Conservation (phyloP, 208 protist genomes). For the Crithidia acanthocephali region DNA sequence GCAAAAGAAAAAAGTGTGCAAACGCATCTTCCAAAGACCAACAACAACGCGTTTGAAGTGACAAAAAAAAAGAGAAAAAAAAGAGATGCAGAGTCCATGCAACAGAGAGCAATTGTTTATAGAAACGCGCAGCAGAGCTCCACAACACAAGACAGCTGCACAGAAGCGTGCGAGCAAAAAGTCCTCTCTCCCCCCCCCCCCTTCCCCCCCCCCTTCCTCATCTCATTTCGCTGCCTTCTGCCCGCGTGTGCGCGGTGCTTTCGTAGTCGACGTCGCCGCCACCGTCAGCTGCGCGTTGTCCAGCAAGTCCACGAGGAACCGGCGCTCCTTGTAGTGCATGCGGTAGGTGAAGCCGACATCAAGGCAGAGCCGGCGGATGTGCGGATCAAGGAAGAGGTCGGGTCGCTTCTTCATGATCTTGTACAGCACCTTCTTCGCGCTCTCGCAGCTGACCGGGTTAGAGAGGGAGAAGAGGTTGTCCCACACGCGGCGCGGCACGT, state of each 20-base stretch:
- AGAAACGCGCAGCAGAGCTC: too few species aligned
- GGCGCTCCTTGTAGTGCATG: constrained; percentile 82
- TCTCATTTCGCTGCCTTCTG: not conserved
- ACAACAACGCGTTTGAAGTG: too few species aligned
- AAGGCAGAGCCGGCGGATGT: constrained; percentile 61
- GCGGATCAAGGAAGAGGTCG: constrained; percentile 63
- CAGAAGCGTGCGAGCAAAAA: too few species aligned
- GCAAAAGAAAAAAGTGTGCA: too few species aligned
- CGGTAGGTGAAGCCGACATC: constrained; percentile 60
- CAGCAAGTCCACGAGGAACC: constrained; percentile 82
- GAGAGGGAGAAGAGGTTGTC: constrained; percentile 71
- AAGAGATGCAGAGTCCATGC: too few species aligned
- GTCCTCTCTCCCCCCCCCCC: too few species aligned
- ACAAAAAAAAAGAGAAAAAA: too few species aligned
- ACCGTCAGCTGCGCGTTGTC: constrained; percentile 65
- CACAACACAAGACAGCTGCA: too few species aligned
- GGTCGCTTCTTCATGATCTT: constrained; percentile 76
- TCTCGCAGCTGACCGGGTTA: constrained; percentile 83
- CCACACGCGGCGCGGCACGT: constrained; percentile 51
- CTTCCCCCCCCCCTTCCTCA: too few species aligned
- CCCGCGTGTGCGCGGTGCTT: not conserved
- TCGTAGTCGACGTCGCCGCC: constrained; percentile 3
- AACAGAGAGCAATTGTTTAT: too few species aligned
- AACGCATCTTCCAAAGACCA: too few species aligned
- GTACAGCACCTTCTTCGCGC: constrained; percentile 73